phyloP scores from a whole-genome alignment of 805 yeast species.

The Candida glaebosa region DNA sequence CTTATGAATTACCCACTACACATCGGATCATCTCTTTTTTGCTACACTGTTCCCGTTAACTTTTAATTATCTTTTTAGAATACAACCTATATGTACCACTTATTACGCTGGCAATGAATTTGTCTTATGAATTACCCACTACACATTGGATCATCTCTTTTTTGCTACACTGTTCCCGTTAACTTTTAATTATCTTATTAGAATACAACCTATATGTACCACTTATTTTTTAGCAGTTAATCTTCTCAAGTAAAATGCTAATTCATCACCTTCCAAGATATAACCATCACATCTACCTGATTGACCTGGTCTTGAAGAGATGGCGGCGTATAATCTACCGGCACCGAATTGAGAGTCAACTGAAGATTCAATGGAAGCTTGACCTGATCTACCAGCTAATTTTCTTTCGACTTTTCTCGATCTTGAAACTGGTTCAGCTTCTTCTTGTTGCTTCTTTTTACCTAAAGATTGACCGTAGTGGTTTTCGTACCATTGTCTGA shows the following conservation, averaged over 20 bases:
- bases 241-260: conserved; percentile 99
- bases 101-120: no score
- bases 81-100: conserved; percentile 16
- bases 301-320: conserved; percentile 99
- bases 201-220: conserved; percentile 3
- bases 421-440: conserved; percentile 60
- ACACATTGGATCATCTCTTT: no score
- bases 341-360: conserved; percentile 96
- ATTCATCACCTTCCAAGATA: conserved; percentile 99
- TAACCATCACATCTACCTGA: conserved; percentile 99
- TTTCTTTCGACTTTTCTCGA: conserved; percentile 84
- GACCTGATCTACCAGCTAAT: conserved; percentile 87
- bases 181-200: neutral
- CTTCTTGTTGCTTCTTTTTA: conserved; percentile 55
- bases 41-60: neutral
- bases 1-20: no score
- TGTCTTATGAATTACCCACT: no score
- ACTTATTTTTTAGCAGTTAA: conserved; percentile 96
- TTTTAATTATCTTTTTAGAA: neutral
- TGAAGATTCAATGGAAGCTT: conserved; percentile 82
- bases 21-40: no score
- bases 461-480: conserved; percentile 95
- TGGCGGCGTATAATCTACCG: conserved; percentile 98
- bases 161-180: no score
- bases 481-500: conserved; percentile 98